phyloP scores from a whole-genome alignment of 73 alveolate species.

The Symbiodinium pilosum region DNA sequence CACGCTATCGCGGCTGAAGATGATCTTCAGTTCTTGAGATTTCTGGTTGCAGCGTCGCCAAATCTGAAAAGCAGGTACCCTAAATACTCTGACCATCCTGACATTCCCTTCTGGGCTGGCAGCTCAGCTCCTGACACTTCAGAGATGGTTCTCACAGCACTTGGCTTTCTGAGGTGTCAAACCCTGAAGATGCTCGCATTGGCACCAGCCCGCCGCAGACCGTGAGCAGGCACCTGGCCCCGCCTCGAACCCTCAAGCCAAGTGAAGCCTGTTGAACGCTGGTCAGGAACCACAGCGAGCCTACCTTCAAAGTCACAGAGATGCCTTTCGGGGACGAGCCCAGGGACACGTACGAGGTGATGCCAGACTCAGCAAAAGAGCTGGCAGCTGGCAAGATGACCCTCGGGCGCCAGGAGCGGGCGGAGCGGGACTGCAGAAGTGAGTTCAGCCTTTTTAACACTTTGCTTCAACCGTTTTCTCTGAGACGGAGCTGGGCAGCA shows the following conservation, averaged over 20 bases:
- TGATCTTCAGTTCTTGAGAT: too few relatives aligned
- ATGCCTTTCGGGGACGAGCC: constrained; percentile 71
- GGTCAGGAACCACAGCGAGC: constrained; percentile 64
- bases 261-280: too few relatives aligned
- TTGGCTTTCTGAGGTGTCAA: constrained; percentile 33
- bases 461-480: not conserved
- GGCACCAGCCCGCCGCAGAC: constrained; percentile 46
- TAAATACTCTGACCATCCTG: constrained; percentile 64
- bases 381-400: constrained; percentile 77
- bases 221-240: constrained; percentile 12
- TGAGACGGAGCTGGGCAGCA: constrained; percentile 70
- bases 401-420: not conserved
- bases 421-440: not conserved
- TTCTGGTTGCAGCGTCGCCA: too few relatives aligned
- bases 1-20: too few relatives aligned
- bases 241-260: not conserved
- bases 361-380: constrained; percentile 67
- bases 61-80: constrained; percentile 66
- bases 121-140: constrained; percentile 7
- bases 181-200: constrained; percentile 48
- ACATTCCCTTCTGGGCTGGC: constrained; percentile 63
- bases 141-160: not conserved
- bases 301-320: constrained; percentile 82
- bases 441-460: not conserved
- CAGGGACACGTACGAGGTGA: constrained; percentile 33